phyloP scores from a whole-genome alignment of 2,329 filamentous ascomycete species.

The Diaporthe ampelina region DNA sequence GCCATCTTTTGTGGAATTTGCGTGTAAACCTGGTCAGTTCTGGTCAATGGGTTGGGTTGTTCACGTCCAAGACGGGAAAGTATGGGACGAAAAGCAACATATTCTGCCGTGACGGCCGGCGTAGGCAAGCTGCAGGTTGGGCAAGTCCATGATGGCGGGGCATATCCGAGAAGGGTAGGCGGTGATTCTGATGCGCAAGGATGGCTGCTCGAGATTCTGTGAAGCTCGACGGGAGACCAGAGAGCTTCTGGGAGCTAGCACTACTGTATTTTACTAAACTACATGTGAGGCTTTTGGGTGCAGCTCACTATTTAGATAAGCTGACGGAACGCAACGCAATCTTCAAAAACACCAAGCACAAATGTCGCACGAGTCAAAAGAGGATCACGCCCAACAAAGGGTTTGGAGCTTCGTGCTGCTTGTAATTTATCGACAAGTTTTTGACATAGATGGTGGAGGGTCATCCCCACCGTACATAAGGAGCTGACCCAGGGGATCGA shows the following conservation, averaged over 20 bases:
- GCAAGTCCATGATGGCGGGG: neutral
- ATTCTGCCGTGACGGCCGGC: neutral
- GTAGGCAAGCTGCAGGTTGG: neutral
- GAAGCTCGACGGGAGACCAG: neutral
- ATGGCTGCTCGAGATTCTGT: slow-evolving; percentile 8
- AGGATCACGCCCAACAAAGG: neutral
- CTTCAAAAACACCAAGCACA: too few species aligned
- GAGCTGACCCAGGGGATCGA: neutral
- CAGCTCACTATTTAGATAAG: neutral
- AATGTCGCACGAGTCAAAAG: neutral
- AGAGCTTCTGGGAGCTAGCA: neutral
- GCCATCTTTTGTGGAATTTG: slow-evolving; percentile 12
- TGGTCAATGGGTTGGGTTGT: neutral
- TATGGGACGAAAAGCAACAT: neutral
- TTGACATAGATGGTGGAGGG: slow-evolving; percentile 17
- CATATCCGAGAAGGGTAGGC: slow-evolving; percentile 24
- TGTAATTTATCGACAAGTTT: neutral
- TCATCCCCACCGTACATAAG: slow-evolving; percentile 12
- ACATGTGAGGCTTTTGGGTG: neutral
- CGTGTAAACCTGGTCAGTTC: too few species aligned
- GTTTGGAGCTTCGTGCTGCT: slow-evolving; percentile 4
- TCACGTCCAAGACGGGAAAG: neutral
- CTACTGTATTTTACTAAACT: neutral
- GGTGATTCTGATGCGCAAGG: neutral
- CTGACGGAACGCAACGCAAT: neutral